Evolutionary conservation across 2,329 filamentous ascomycete genomes (phyloP).

Genomic region (Atkinsonella texensis): DNA sequence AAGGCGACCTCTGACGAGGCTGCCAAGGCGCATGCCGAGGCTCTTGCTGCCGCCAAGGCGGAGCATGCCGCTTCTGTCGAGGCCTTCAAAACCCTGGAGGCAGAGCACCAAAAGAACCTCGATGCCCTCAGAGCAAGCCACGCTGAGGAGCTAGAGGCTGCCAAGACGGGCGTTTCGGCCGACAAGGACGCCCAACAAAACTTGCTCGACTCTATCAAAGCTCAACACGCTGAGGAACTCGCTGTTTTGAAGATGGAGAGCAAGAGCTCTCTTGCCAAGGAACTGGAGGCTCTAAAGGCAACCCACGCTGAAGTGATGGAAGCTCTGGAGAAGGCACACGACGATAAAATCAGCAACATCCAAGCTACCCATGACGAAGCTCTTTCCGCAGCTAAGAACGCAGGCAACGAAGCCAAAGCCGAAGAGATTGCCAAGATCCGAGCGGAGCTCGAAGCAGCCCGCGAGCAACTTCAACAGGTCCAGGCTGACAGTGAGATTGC

Average conservation of each 20-base stretch:
- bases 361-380: conserved; percentile 19
- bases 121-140: conserved; percentile 44
- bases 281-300: conserved; percentile 30
- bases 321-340: conserved; percentile 28
- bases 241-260: conserved; percentile 31
- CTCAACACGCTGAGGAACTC: conserved; percentile 39
- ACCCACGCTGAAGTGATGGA: conserved; percentile 32
- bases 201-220: conserved; percentile 43
- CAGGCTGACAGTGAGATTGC: conserved; percentile 31
- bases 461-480: conserved; percentile 34
- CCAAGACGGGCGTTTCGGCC: conserved; percentile 38
- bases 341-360: conserved; percentile 24
- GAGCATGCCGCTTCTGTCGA: conserved; percentile 32
- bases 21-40: conserved; percentile 26
- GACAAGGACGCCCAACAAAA: conserved; percentile 35
- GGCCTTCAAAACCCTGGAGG: conserved; percentile 37
- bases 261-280: conserved; percentile 24
- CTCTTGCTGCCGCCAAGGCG: conserved; percentile 29
- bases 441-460: conserved; percentile 24
- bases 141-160: conserved; percentile 44
- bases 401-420: conserved; percentile 15
- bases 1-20: conserved; percentile 24
- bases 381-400: conserved; percentile 19
- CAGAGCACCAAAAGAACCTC: conserved; percentile 40
- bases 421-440: conserved; percentile 20